Conservation (phyloP, 2,329 filamentous ascomycete genomes). For the Rhynchosporium secalis region DNA sequence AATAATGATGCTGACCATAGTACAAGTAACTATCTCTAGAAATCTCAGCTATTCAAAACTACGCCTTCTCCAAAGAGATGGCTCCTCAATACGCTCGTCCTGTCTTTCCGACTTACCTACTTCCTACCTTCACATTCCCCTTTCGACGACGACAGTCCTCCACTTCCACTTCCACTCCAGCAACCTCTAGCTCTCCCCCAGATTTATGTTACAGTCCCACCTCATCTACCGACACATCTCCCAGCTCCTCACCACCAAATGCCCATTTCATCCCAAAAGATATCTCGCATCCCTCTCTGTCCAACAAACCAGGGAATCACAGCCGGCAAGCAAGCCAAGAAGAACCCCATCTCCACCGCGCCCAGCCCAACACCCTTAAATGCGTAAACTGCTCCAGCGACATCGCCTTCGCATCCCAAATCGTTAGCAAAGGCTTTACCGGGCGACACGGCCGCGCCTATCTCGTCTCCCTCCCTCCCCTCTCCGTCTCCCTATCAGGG, state of each 20-base stretch:
- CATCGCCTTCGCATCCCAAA: slow-evolving; percentile 60
- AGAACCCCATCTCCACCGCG: slow-evolving; percentile 42
- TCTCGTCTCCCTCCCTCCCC: slow-evolving; percentile 51
- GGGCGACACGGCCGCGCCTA: slow-evolving; percentile 65
- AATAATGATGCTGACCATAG: background rate
- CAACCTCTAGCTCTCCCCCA: slow-evolving; percentile 35
- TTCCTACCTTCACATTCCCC: slow-evolving; percentile 52
- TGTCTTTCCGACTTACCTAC: slow-evolving; percentile 52
- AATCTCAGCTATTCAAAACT: slow-evolving; percentile 12
- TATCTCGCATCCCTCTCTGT: slow-evolving; percentile 36
- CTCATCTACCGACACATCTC: slow-evolving; percentile 36
- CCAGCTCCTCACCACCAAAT: slow-evolving; percentile 33
- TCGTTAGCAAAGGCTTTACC: slow-evolving; percentile 66
- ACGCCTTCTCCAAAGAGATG: slow-evolving; percentile 24
- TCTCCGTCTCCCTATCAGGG: slow-evolving; percentile 19
- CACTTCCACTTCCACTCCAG: slow-evolving; percentile 32
- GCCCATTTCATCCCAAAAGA: slow-evolving; percentile 23
- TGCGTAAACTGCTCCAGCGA: slow-evolving; percentile 60
- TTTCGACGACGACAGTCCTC: slow-evolving; percentile 44
- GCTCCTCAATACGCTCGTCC: slow-evolving; percentile 27
- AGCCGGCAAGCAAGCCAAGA: background rate
- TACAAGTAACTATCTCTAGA: slow-evolving; percentile 1
- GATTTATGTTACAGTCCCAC: slow-evolving; percentile 41
- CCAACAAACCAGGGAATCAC: slow-evolving; percentile 26
- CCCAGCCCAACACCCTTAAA: slow-evolving; percentile 56